phyloP scores from a whole-genome alignment of 176 grass and related monocot species.

The Cenchrus americanus region DNA sequence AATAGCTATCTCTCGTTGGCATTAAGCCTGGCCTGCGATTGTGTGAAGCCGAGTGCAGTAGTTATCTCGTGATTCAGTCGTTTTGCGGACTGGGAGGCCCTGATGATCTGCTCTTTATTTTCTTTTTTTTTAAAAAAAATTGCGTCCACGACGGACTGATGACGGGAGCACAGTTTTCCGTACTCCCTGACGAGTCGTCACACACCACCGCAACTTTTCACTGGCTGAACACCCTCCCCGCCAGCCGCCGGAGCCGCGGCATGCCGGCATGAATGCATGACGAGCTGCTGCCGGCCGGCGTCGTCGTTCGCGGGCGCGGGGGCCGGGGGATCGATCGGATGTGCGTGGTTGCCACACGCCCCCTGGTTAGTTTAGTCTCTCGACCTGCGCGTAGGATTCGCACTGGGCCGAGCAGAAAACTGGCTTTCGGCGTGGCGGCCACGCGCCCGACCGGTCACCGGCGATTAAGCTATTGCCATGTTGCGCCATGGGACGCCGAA shows the following conservation, averaged over 20 bases:
- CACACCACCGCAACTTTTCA: neutral
- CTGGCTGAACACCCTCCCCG: neutral
- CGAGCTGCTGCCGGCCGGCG: neutral
- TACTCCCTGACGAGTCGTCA: neutral
- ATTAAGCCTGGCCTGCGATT: neutral
- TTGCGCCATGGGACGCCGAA: neutral
- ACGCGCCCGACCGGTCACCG: constrained; percentile 29
- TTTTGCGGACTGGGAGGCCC: no score
- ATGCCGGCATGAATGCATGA: no score
- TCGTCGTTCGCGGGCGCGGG: neutral
- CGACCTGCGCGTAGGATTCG: neutral
- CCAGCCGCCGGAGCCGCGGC: neutral
- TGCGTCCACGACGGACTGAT: neutral
- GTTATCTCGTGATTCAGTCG: neutral
- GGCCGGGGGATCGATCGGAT: neutral
- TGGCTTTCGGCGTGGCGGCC: constrained; percentile 26
- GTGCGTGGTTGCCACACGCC: constrained; percentile 56
- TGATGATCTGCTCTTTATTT: no score
- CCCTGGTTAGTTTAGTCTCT: constrained; percentile 28
- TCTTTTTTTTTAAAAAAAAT: no score
- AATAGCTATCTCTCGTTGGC: neutral
- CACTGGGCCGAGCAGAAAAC: neutral
- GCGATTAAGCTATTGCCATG: constrained; percentile 10
- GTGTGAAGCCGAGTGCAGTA: neutral
- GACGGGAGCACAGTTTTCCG: neutral